Conservation (phyloP, 2,329 filamentous ascomycete species). For the Zalaria obscura region DNA sequence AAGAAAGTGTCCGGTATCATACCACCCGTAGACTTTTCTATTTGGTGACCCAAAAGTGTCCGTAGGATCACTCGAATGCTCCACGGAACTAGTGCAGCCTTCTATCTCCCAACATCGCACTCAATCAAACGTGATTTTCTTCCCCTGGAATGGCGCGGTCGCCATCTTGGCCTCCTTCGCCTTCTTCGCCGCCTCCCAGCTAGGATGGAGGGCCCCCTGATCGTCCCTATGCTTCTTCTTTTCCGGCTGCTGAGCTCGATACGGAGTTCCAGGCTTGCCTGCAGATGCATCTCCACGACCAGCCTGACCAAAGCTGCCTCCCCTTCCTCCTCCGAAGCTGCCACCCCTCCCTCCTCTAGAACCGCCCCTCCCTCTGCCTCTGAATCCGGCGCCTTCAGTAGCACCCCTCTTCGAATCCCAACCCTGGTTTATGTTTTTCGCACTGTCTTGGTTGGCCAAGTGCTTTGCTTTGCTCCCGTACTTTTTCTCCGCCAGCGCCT, state of each 20-base stretch:
- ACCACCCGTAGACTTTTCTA: no score
- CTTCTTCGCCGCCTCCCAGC: conserved; percentile 48
- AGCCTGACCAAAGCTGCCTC: conserved; percentile 9
- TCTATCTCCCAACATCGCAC: neutral
- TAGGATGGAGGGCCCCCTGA: conserved; percentile 44
- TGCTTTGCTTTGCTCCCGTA: conserved; percentile 60
- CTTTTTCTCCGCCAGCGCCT: conserved; percentile 69
- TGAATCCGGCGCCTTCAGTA: conserved; percentile 10
- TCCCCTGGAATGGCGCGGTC: conserved; percentile 39
- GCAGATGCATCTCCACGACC: conserved; percentile 9
- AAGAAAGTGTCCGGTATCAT: no score
- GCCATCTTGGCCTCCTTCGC: conserved; percentile 40
- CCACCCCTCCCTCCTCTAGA: conserved; percentile 10
- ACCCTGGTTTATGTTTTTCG: conserved; percentile 31
- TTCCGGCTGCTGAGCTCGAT: conserved; percentile 8
- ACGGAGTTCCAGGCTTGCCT: conserved; percentile 18
- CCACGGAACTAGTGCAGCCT: no score
- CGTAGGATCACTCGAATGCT: no score
- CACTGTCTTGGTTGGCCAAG: conserved; percentile 29
- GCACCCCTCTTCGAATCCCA: conserved; percentile 48
- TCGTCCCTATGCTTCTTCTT: conserved; percentile 28
- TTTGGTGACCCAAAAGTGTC: no score
- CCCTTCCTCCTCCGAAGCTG: conserved; percentile 2
- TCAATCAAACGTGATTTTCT: conserved; percentile 49
- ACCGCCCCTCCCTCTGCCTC: conserved; percentile 9